Conservation (phyloP, 2,329 filamentous ascomycete species). For the Aspergillus nomiae region DNA sequence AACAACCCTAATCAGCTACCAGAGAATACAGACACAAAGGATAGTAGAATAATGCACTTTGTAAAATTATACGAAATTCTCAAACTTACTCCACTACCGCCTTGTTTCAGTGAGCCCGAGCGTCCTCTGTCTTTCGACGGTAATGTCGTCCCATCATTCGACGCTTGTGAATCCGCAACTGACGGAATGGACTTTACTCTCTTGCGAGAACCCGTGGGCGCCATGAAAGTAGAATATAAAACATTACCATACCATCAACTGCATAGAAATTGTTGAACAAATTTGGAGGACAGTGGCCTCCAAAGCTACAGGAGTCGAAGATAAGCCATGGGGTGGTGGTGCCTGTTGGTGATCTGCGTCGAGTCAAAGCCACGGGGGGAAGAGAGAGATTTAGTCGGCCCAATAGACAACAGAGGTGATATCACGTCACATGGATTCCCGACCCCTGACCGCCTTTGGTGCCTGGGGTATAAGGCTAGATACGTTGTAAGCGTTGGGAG, state of each 20-base stretch:
- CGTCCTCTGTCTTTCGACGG: slow-evolving; percentile 22
- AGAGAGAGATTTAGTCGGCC: slow-evolving; percentile 1
- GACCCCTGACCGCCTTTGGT: slow-evolving; percentile 21
- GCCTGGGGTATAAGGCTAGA: slow-evolving; percentile 22
- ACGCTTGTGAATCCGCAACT: slow-evolving; percentile 31
- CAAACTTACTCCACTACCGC: slow-evolving; percentile 33
- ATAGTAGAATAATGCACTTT: slow-evolving; percentile 2
- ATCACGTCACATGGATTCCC: slow-evolving; percentile 37
- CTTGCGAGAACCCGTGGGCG: slow-evolving; percentile 46
- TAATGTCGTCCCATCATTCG: slow-evolving; percentile 24
- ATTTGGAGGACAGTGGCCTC: slow-evolving; percentile 6
- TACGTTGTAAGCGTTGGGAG: background rate
- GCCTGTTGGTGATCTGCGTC: slow-evolving; percentile 1
- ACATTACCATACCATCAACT: slow-evolving; percentile 33
- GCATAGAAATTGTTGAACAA: background rate
- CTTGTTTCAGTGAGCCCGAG: slow-evolving; percentile 29
- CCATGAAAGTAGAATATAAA: slow-evolving; percentile 35
- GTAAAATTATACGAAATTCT: slow-evolving; percentile 1
- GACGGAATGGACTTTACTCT: slow-evolving; percentile 44
- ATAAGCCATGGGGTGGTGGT: slow-evolving; percentile 4
- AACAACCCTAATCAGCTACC: slow-evolving; percentile 13
- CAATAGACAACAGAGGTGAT: slow-evolving; percentile 22
- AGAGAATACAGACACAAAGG: background rate
- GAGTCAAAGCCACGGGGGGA: background rate
- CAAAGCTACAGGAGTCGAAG: slow-evolving; percentile 11